Evolutionary conservation across 176 grass and related monocot genomes (phyloP), one percentile per base, ranked within the genome.

Genomic region (Oryza longistaminata): DNA sequence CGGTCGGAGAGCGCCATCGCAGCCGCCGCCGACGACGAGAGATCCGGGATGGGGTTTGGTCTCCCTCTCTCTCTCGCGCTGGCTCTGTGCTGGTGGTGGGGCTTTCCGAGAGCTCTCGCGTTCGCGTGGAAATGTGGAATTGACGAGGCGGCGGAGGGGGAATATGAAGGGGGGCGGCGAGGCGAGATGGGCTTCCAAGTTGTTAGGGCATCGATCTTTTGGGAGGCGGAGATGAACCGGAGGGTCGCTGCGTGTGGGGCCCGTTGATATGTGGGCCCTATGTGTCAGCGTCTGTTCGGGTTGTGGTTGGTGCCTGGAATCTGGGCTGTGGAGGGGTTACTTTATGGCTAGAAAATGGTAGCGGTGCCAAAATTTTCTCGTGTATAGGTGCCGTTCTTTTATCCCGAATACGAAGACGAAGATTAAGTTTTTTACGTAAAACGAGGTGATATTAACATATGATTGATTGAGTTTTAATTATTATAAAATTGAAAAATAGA

Each of bases 1-100:
- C 83, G 82, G 62, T 97, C 88, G 43, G 90, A 87, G 49, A 94
- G 88, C 73, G 90, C 95, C 95, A 96, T 96, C 67, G 82, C 85
- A 70, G 70, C 81, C 76, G 70, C 81, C 58, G 82, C 81, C 81
- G 64, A 76, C 70, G 64, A 76, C 70, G 75, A 50, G 89, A 87
- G 89, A 87, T 87, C 67, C 80, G 88, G 84, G 73, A 11, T 5
- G n/a, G 22, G 64, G 34, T 64, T 74, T 74, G 58, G 73, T 70
- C 86, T 65, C 72, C 70, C 79, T 12, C 44, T 79, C 40, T 48
- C 34, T 35, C 34, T 35, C 34, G 3, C 35, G 35, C 6, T 37
- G 35, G 35, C 35, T 37, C 10, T 35, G 4, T 35, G 11, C 2
- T 40, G 80, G 26, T 19, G 11, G 3, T 5, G 53, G 33, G 33